Percentiles rank a stretch among this genome's conserved stretches.
Evolutionary conservation across 768 basidiomycete genomes (phyloP).

Genomic region (Podaxis sp.): DNA sequence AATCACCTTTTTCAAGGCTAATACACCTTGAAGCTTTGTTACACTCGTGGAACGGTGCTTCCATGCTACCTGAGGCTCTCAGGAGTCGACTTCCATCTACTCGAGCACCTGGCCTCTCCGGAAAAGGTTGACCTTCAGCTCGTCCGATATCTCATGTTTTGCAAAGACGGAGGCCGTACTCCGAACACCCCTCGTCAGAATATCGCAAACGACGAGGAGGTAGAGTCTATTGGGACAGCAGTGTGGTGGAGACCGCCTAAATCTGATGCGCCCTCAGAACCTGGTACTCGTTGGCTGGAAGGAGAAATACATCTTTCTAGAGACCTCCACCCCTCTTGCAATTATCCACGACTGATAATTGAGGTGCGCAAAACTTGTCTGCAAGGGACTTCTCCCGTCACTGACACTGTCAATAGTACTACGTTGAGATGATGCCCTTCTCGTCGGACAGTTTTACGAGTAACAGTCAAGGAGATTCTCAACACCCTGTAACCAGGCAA

Average conservation of each 20-base stretch:
- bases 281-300: conserved; percentile 16
- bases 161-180: not conserved
- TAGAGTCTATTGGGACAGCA: conserved; percentile 13
- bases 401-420: conserved; percentile 15
- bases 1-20: not conserved
- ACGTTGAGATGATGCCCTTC: conserved; percentile 18
- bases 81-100: conserved; percentile 6
- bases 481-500: not conserved
- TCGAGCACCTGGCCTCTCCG: conserved; percentile 11
- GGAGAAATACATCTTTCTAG: conserved; percentile 24
- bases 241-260: conserved; percentile 20
- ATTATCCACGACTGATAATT: conserved; percentile 15
- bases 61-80: conserved; percentile 24
- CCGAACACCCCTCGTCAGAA: not conserved
- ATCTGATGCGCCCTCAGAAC: conserved; percentile 8
- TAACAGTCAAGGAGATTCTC: not conserved
- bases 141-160: not conserved
- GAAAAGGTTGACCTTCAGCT: not conserved
- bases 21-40: conserved; percentile 19
- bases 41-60: conserved; percentile 24
- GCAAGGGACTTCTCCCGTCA: not conserved
- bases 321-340: conserved; percentile 19
- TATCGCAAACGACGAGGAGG: conserved; percentile 4
- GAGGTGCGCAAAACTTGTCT: conserved; percentile 16
- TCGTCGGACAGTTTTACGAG: not conserved